Evolutionary conservation across 2,329 filamentous ascomycete species (phyloP), one percentile per base, ranked within the genome.

Genomic region (Pleochaeta shiraiana): DNA sequence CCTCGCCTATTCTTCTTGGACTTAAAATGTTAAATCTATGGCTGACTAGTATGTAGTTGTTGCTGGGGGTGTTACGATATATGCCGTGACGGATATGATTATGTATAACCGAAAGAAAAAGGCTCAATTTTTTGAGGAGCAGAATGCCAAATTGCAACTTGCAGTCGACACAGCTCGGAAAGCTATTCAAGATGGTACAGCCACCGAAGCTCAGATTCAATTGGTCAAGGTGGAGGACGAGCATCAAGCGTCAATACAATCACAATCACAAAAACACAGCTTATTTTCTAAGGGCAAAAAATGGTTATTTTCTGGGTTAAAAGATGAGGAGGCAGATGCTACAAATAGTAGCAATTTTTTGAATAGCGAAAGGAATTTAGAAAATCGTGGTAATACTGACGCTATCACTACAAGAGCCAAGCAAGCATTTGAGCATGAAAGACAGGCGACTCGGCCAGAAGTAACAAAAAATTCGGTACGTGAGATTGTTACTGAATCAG

Each of bases 51-150:
- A 4, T 24, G 67, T 72, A 81, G 83, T 83, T 65, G 75, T 85
- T 67, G 78, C 79, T 63, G 81, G 78, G 69, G 79, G 80, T 50
- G 79, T 86, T 55, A 83, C 83, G 43, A 77, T 81, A 45, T 85
- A 85, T 72, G 83, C 84, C 11, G 78, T 85, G 68, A 78, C 81
- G 66, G 84, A 85, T 70, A 81, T 87, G 77, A 78, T 86, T 65
- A 74, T 85, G 66, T 83, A 86, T 75, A 87, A 87, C 73, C 80
- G 84, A 64, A 78, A 80, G 65, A 83, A 85, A 75, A 77, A 80
- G 65, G 77, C 77, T 43, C 81, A 85, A 67, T 87, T 79, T 77
- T 78, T 83, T 67, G 79, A 83, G 70, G 69, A 73, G 67, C 70
- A 72, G 64, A 75, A 79, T 68, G 74, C 74, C 60, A 72, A 77